These are phyloP conservation scores for Paecilomyces sp. DNA, from an alignment of 2,329 filamentous ascomycete species.

Conservation along the genomic window DNA sequence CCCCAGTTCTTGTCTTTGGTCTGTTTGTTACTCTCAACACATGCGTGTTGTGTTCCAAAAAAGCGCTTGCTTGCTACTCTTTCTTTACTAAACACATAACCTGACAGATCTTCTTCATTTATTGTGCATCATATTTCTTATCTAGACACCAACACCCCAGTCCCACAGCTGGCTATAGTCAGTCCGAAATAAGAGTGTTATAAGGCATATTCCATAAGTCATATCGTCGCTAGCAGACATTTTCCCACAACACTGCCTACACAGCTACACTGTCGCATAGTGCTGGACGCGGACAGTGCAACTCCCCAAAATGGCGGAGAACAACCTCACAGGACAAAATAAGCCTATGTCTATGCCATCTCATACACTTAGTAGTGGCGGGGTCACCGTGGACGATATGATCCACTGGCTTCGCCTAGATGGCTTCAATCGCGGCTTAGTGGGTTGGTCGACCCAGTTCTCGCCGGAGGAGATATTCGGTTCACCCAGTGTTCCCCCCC, in stretches of 20 bases:
- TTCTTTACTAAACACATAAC: not conserved
- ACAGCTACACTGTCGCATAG: too few species aligned
- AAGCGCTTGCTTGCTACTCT: not conserved
- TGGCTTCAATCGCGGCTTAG: slow-evolving; percentile 5
- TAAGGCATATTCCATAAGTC: too few species aligned
- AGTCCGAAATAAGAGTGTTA: too few species aligned
- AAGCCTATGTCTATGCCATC: not conserved
- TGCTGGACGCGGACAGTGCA: too few species aligned
- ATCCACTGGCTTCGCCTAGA: slow-evolving; percentile 9
- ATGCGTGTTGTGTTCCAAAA: not conserved
- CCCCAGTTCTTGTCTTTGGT: not conserved
- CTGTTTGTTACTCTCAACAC: not conserved
- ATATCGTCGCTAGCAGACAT: too few species aligned
- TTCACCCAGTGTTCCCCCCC: not conserved
- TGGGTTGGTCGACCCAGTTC: slow-evolving; percentile 7
- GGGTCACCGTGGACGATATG: slow-evolving; percentile 8
- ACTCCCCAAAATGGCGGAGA: not conserved
- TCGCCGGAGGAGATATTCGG: slow-evolving; percentile 1
- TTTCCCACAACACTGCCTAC: too few species aligned
- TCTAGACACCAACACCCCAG: not conserved
- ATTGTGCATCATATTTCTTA: not conserved
- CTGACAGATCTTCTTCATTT: not conserved
- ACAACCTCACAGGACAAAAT: not conserved
- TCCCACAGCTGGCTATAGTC: not conserved
- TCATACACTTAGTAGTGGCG: not conserved